Base-by-base conservation (phyloP, 345 rosid genomes). In the Gynandropsis gynandra region DNA sequence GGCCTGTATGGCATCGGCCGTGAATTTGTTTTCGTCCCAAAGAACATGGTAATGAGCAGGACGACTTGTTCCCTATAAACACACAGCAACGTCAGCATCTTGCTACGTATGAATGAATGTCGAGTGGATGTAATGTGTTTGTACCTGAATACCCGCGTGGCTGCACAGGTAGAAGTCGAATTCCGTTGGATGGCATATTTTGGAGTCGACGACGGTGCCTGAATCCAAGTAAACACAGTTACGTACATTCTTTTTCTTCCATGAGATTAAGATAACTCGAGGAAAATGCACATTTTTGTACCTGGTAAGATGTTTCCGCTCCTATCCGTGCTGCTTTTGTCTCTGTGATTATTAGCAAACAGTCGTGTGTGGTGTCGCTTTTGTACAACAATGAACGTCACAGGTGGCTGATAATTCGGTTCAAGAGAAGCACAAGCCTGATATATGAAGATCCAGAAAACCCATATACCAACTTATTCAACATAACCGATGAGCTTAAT, bases 11-110 rank as follows among this genome's bases (percentile, higher is more conserved):
- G 95, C 97, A 62, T 92, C 98, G 0, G 97, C 87, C 5, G 98
- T 92, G 61, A 93, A 93, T 61, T 83, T 93, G 72, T 93, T 93
- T 72, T 93, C 97, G 19, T 93, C 99, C 99, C 99, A 93, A 14
- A 93, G 72, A 50, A 93, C 99, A 72, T 93, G 99, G 67, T 93
- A 93, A 68, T 93, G 99, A 17, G 99, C 99, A 10, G 99, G 99
- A 46, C 99, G 71, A 58, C 99, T 93, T 12, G 99, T 93, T 33
- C 99, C 99, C 99, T 93, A 62, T 8, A 47, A 24, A 2, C 29
- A 24, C 29, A 24, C 29, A 24, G 29, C 29, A 24, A n/a, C n/a
- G 29, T 24, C 29, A 24, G 29, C 29, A 24, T 24, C 4, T 51
- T n/a, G n/a, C n/a, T n/a, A n/a, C n/a, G 12, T 5, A 4, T 9